Conservation (phyloP, 805 yeast species). For the Suhomyces vadensis region DNA sequence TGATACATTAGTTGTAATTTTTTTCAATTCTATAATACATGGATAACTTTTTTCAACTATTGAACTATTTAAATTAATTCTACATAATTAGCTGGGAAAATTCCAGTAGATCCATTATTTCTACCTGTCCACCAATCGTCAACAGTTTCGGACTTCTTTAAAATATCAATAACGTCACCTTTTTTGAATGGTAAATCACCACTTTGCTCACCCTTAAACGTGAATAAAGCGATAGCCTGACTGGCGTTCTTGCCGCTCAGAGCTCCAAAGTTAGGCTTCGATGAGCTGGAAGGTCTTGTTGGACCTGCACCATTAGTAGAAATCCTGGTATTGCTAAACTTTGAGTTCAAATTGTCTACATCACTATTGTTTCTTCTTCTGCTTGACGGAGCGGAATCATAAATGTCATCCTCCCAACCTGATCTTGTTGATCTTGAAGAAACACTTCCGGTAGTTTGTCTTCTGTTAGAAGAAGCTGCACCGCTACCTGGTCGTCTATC, state of each 20-base stretch:
- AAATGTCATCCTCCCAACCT: constrained; percentile 86
- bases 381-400: constrained; percentile 49
- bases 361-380: constrained; percentile 33
- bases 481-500: constrained; percentile 22
- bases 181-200: constrained; percentile 92
- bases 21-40: not conserved
- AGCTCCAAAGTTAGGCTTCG: constrained; percentile 44
- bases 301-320: constrained; percentile 18
- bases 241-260: constrained; percentile 45
- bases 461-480: constrained; percentile 11
- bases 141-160: constrained; percentile 80
- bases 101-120: constrained; percentile 79
- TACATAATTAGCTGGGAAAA: constrained; percentile 96
- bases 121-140: constrained; percentile 99
- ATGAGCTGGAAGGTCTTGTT: constrained; percentile 37
- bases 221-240: constrained; percentile 86
- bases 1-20: not conserved
- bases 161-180: constrained; percentile 88
- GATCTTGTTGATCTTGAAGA: constrained; percentile 35
- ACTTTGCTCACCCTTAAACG: constrained; percentile 88
- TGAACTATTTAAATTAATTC: constrained; percentile 60
- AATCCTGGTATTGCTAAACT: constrained; percentile 36
- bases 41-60: no score
- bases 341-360: constrained; percentile 33
- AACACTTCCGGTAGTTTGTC: constrained; percentile 8